Evolutionary conservation across 805 yeast species (phyloP).

Genomic region (Pichia scutulata): DNA sequence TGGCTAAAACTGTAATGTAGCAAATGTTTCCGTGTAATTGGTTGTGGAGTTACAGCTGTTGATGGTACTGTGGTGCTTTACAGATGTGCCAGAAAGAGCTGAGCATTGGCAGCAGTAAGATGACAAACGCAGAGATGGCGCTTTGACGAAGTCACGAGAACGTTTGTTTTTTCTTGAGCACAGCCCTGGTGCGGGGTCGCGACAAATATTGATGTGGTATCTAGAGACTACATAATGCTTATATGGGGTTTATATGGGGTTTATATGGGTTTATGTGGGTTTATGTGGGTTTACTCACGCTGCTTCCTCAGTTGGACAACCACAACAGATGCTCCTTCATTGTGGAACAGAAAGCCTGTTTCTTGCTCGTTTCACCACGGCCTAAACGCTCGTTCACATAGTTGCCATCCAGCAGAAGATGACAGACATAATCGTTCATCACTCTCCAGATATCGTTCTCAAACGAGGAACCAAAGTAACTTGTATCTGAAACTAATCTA

Average conservation of each 20-base stretch:
- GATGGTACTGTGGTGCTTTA: background rate
- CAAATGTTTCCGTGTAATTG: background rate
- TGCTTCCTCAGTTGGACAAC: conserved; percentile 17
- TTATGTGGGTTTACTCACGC: too few species aligned
- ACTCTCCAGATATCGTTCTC: conserved; percentile 25
- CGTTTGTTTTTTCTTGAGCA: background rate
- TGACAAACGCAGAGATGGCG: background rate
- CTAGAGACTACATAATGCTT: background rate
- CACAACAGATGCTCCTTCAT: conserved; percentile 26
- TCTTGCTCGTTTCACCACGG: conserved; percentile 10
- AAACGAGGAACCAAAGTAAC: conserved; percentile 15
- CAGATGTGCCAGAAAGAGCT: background rate
- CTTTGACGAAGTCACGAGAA: background rate
- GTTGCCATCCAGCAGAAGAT: conserved; percentile 21
- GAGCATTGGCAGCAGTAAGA: background rate
- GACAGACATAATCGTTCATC: conserved; percentile 28
- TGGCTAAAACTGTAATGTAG: background rate
- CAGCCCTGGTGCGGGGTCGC: background rate
- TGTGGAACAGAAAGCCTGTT: conserved; percentile 20
- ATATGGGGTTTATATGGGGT: too few species aligned
- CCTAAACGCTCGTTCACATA: conserved; percentile 23
- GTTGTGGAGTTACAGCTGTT: background rate
- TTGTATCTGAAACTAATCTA: conserved; percentile 20
- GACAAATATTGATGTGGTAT: background rate
- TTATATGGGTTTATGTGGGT: too few species aligned